phyloP scores from a whole-genome alignment of 495 filamentous ascomycete species.

The Penicillium simplicissimum region DNA sequence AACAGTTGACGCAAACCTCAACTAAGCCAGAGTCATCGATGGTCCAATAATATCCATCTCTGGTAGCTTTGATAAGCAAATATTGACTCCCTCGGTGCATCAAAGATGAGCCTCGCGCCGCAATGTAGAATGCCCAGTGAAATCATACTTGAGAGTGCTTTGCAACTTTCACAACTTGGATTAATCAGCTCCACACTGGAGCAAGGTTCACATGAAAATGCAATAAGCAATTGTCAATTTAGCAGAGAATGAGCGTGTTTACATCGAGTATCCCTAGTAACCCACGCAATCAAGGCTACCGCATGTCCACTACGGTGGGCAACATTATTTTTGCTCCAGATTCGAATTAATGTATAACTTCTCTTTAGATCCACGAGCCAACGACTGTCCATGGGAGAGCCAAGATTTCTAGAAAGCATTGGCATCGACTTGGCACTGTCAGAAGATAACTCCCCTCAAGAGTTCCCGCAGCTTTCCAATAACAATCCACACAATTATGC shows the following conservation, averaged over 20 bases:
- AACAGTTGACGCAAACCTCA: background rate
- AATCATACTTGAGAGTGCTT: too few species aligned
- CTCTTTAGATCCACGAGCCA: background rate
- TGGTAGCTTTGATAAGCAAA: background rate
- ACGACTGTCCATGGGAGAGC: background rate
- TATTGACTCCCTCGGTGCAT: background rate
- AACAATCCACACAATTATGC: background rate
- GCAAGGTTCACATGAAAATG: too few species aligned
- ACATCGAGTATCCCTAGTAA: too few species aligned
- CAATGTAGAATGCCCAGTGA: too few species aligned
- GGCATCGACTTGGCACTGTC: background rate
- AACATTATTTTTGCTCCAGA: background rate
- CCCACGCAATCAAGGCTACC: background rate
- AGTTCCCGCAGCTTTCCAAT: background rate
- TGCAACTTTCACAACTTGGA: too few species aligned
- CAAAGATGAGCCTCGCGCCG: background rate
- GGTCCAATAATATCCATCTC: background rate
- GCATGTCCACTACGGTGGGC: background rate
- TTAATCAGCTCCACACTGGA: too few species aligned
- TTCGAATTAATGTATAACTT: background rate
- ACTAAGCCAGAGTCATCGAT: background rate
- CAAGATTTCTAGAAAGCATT: slow-evolving; percentile 12
- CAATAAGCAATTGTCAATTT: too few species aligned
- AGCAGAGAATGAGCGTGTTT: too few species aligned
- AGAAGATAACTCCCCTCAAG: background rate